Conservation (phyloP, 257 asterid genomes). For the Plectranthus barbatus region DNA sequence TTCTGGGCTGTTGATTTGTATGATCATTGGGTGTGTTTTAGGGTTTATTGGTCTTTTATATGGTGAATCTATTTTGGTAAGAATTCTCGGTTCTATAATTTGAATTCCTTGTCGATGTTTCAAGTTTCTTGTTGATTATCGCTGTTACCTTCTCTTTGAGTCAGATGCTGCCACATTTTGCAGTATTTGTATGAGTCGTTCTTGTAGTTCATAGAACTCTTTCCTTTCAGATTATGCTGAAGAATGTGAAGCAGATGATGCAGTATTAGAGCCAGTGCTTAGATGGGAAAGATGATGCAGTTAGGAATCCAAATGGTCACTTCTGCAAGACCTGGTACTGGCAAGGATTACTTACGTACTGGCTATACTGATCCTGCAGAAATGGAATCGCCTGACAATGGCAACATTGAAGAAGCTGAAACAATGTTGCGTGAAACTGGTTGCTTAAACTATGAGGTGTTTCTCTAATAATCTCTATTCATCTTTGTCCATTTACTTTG, state of each 20-base stretch:
- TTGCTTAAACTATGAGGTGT: constrained; percentile 71
- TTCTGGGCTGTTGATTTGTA: constrained; percentile 9
- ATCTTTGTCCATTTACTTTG: no score
- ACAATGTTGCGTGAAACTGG: constrained; percentile 75
- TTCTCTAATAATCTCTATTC: constrained; percentile 4
- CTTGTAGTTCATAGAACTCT: background rate
- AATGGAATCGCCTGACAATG: constrained; percentile 53
- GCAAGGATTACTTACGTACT: constrained; percentile 43
- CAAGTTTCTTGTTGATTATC: background rate
- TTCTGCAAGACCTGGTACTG: constrained; percentile 48
- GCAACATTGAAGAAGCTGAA: constrained; percentile 90
- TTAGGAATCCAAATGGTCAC: constrained; percentile 44
- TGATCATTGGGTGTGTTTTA: constrained; percentile 8
- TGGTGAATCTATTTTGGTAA: background rate
- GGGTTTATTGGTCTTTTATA: no score
- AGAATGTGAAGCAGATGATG: constrained; percentile 30
- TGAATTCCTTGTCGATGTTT: no score
- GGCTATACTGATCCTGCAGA: no score
- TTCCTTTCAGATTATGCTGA: background rate
- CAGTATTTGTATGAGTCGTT: background rate
- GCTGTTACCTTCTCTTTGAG: background rate
- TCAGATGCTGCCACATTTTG: background rate
- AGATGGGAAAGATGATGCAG: constrained; percentile 50
- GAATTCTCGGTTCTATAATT: background rate
- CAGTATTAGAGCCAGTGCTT: constrained; percentile 15